phyloP scores from a whole-genome alignment of 2,329 filamentous ascomycete species.

The Aquanectria penicillioides region DNA sequence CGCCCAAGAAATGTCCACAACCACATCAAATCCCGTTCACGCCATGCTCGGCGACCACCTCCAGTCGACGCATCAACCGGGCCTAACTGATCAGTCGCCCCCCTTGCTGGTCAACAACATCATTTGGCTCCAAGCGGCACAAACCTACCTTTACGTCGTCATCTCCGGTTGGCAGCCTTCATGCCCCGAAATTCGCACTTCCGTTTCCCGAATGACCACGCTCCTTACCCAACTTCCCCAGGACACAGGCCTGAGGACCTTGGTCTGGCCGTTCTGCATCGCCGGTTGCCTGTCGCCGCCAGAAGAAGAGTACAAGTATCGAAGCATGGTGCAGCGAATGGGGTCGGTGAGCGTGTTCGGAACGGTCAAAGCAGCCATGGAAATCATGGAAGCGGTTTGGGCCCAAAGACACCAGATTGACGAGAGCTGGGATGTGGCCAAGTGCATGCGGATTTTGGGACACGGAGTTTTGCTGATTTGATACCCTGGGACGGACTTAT shows the following conservation, averaged over 20 bases:
- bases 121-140: slow-evolving; percentile 60
- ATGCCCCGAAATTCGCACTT: slow-evolving; percentile 51
- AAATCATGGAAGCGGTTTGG: slow-evolving; percentile 60
- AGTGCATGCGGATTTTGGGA: slow-evolving; percentile 54
- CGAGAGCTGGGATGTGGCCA: slow-evolving; percentile 55
- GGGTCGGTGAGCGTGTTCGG: slow-evolving; percentile 57
- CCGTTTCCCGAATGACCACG: slow-evolving; percentile 46
- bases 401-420: slow-evolving; percentile 50
- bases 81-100: slow-evolving; percentile 32
- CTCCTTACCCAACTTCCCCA: slow-evolving; percentile 46
- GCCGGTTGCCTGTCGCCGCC: slow-evolving; percentile 52
- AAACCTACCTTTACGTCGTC: slow-evolving; percentile 60
- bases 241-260: slow-evolving; percentile 46
- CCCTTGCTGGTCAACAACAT: slow-evolving; percentile 44
- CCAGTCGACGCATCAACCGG: slow-evolving; percentile 33
- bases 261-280: slow-evolving; percentile 56
- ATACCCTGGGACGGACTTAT: slow-evolving; percentile 34
- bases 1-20: background rate
- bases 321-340: slow-evolving; percentile 52
- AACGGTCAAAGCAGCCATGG: slow-evolving; percentile 54
- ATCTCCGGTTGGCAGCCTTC: slow-evolving; percentile 62
- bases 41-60: slow-evolving; percentile 34
- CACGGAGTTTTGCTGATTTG: slow-evolving; percentile 52
- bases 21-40: slow-evolving; percentile 15
- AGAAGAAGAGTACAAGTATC: slow-evolving; percentile 54